Evolutionary conservation across 371 early-diverging fungal species (phyloP), one percentile per base, ranked within the genome.

Genomic region (Mucor piriformis): DNA sequence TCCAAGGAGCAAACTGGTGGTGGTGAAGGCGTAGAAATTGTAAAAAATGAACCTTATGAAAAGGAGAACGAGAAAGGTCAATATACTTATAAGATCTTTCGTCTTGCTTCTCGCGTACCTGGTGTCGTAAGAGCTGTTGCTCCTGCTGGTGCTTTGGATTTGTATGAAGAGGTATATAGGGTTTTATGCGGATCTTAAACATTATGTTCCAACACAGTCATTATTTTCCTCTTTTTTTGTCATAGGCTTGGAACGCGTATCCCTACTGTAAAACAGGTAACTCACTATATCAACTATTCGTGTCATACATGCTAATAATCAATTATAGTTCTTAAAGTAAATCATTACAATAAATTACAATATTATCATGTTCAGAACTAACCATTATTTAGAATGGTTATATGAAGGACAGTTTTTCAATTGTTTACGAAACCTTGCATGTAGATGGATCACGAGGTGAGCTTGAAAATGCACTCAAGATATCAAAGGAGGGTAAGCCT

Each of bases 181-280:
- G n/a, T n/a, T n/a, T n/a, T n/a, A n/a, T n/a, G n/a, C n/a, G n/a
- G n/a, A n/a, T n/a, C n/a, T n/a, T n/a, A n/a, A n/a, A n/a, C n/a
- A n/a, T 35, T 12, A 46, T 3, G 24, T 46, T 13, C 25, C 24
- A 2, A 46, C 11, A 21, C 10, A 23, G 6, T 46, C 25, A 13
- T 25, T 24, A 3, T 42, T 4, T 18, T 20, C 51, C n/a, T n/a
- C n/a, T n/a, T n/a, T n/a, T n/a, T n/a, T n/a, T 6, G n/a, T 18
- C 43, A 32, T 66, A 76, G 73, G 92, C 92, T 35, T 92, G 92
- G 92, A 92, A 92, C 66, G 92, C 88, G 21, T 92, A 89, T 66
- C 92, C 92, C 11, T 86, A 88, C 59, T 89, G 89, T 77, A 85
- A 82, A 73, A 89, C 89, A 68, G 85, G 88, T 90, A 83, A 73